phyloP scores from a whole-genome alignment of 2,329 filamentous ascomycete genomes.

The Calonectria pseudoturangicola region DNA sequence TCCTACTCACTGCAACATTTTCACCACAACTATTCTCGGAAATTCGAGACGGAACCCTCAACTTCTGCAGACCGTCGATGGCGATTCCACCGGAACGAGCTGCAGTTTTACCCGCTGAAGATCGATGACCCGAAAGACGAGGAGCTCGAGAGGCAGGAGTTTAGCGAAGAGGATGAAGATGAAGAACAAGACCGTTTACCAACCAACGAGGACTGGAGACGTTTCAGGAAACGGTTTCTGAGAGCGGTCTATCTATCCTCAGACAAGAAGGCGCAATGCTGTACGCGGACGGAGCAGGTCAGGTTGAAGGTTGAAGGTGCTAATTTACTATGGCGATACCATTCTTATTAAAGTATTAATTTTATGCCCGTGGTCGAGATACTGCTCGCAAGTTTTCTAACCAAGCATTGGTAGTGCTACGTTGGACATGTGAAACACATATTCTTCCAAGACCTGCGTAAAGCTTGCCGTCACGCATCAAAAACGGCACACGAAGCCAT shows the following conservation, averaged over 20 bases:
- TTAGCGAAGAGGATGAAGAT: constrained; percentile 40
- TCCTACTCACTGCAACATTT: constrained; percentile 41
- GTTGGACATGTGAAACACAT: background rate
- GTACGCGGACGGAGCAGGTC: constrained; percentile 26
- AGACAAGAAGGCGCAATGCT: constrained; percentile 32
- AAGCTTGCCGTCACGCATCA: background rate
- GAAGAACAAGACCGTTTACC: constrained; percentile 44
- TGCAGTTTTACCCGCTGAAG: constrained; percentile 41
- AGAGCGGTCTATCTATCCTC: constrained; percentile 41
- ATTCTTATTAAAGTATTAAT: constrained; percentile 35
- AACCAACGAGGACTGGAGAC: constrained; percentile 49
- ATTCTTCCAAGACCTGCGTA: background rate
- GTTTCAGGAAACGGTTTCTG: constrained; percentile 46
- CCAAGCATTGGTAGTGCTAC: background rate
- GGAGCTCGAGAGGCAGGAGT: constrained; percentile 27
- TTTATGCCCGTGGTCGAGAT: background rate
- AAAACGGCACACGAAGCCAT: constrained; percentile 42
- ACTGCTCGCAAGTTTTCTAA: background rate
- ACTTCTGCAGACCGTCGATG: constrained; percentile 33
- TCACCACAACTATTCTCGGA: constrained; percentile 41
- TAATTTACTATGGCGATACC: constrained; percentile 46
- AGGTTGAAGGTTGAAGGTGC: constrained; percentile 42
- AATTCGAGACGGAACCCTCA: constrained; percentile 36
- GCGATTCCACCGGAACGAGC: constrained; percentile 41
- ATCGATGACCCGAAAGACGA: constrained; percentile 34